Conservation (phyloP, 2,329 filamentous ascomycete species). For the Tolypocladium album region DNA sequence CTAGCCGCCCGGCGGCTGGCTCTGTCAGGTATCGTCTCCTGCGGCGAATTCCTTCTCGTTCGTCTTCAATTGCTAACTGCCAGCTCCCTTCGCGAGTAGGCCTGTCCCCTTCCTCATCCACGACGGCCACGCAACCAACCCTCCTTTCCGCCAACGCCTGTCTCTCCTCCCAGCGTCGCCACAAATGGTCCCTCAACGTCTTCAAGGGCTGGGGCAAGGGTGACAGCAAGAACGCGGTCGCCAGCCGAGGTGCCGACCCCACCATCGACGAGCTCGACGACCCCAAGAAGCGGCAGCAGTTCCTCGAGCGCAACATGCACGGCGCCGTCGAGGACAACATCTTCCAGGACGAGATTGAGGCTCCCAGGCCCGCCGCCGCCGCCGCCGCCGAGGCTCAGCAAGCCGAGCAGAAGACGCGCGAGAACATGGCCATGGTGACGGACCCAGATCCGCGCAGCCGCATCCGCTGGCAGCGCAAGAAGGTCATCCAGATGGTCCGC, state of each 20-base stretch:
- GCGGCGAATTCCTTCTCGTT: not conserved
- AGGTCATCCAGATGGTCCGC: slow-evolving; percentile 67
- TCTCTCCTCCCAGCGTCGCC: slow-evolving; percentile 20
- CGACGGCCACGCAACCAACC: not conserved
- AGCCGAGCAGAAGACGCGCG: slow-evolving; percentile 26
- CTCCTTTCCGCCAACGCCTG: not conserved
- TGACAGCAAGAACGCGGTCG: slow-evolving; percentile 19
- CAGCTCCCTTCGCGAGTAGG: slow-evolving; percentile 9
- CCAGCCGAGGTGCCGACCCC: slow-evolving; percentile 13
- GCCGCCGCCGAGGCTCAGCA: slow-evolving; percentile 10
- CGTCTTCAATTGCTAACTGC: slow-evolving; percentile 4
- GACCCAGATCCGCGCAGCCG: slow-evolving; percentile 68
- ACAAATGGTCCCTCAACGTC: slow-evolving; percentile 31
- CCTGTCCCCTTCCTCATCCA: slow-evolving; percentile 7
- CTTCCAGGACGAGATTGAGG: slow-evolving; percentile 47
- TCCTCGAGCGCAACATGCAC: slow-evolving; percentile 27
- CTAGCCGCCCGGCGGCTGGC: slow-evolving; percentile 51
- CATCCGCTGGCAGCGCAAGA: slow-evolving; percentile 70
- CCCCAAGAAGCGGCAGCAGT: slow-evolving; percentile 28
- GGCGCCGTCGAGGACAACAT: slow-evolving; percentile 44
- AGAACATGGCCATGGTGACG: slow-evolving; percentile 50
- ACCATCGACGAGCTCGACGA: slow-evolving; percentile 26
- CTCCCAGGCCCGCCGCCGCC: slow-evolving; percentile 16
- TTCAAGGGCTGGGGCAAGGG: slow-evolving; percentile 25
- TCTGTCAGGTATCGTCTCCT: slow-evolving; percentile 39